Conservation (phyloP, 2,329 filamentous ascomycete genomes). For the Ceratocystiopsis minuta region DNA sequence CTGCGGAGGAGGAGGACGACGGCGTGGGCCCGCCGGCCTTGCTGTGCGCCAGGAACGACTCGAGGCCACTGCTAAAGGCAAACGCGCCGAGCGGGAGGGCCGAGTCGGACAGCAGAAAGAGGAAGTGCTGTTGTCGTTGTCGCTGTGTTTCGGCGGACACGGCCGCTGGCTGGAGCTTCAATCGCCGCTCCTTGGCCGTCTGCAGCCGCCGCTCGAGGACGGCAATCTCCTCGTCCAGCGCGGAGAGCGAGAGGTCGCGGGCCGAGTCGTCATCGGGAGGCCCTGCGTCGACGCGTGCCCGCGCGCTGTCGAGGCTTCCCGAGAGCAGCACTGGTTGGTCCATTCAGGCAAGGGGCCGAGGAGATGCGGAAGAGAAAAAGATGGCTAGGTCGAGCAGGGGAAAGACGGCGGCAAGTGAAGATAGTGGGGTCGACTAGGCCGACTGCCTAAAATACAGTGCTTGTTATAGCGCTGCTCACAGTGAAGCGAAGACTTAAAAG, state of each 20-base stretch:
- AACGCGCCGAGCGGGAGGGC: constrained; percentile 73
- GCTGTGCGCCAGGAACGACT: constrained; percentile 61
- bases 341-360: no score
- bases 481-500: no score
- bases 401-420: no score
- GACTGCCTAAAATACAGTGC: no score
- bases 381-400: no score
- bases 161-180: background rate
- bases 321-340: no score
- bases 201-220: constrained; percentile 34
- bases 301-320: no score
- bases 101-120: constrained; percentile 64
- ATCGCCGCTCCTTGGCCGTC: constrained; percentile 20
- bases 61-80: constrained; percentile 66
- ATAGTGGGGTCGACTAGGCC: no score
- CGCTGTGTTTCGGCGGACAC: constrained; percentile 1
- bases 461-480: no score
- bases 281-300: no score
- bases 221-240: constrained; percentile 34
- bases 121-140: constrained; percentile 35
- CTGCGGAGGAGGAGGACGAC: constrained; percentile 4
- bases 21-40: constrained; percentile 2
- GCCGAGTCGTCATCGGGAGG: no score
- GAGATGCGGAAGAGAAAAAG: no score
- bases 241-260: constrained; percentile 6